These are phyloP conservation scores for Verbena officinalis DNA, from an alignment of 257 asterid species.

Conservation along the genomic window DNA sequence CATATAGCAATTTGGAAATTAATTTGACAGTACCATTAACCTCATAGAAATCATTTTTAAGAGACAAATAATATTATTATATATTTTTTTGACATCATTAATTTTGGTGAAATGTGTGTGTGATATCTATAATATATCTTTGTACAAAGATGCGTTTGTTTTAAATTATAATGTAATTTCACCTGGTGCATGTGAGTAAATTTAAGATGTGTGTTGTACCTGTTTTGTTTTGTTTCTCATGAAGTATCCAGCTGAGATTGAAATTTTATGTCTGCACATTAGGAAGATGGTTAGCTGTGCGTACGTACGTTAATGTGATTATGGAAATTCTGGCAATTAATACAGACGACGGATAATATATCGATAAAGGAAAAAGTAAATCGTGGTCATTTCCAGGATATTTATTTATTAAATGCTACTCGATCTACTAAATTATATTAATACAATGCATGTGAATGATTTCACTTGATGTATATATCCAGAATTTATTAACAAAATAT, in stretches of 20 bases:
- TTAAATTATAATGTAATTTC: too few species aligned
- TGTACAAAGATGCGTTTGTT: too few species aligned
- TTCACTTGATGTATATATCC: constrained; percentile 26
- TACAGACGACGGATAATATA: constrained; percentile 11
- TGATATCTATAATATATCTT: too few species aligned
- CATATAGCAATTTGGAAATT: too few species aligned
- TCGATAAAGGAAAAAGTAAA: constrained; percentile 4
- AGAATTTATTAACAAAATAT: constrained; percentile 30
- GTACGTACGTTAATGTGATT: constrained; percentile 6
- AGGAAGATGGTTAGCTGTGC: constrained; percentile 23
- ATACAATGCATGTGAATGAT: constrained; percentile 16
- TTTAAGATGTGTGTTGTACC: neutral
- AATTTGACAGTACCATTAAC: too few species aligned
- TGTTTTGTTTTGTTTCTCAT: neutral
- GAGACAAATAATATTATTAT: too few species aligned
- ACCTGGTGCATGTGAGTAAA: constrained; percentile 1
- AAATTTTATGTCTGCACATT: constrained; percentile 1
- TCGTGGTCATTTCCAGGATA: constrained; percentile 25
- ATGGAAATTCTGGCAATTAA: constrained; percentile 34
- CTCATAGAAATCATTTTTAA: too few species aligned
- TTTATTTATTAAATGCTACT: constrained; percentile 23
- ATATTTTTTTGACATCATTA: too few species aligned
- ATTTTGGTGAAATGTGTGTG: too few species aligned
- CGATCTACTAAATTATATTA: constrained; percentile 3
- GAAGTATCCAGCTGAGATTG: too few species aligned